Base-by-base conservation (phyloP, 1,284 basidiomycete species). In the Ceratobasidium sp. region DNA sequence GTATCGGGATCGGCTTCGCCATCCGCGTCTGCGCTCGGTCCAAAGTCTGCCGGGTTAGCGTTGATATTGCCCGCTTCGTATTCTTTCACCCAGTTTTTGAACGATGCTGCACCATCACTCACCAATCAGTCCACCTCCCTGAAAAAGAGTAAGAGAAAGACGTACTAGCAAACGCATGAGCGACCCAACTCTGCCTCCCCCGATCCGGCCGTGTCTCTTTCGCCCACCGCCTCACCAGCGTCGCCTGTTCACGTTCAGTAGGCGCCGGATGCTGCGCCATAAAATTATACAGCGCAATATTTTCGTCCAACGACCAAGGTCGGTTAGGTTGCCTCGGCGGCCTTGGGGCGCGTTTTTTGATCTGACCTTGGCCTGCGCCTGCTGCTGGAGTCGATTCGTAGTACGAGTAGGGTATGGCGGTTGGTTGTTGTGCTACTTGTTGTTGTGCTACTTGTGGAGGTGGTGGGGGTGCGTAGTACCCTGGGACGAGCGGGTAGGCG, bases 41-140 rank as follows among this genome's bases (percentile, higher is more conserved):
- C 35, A 64, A 64, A 64, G 26, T 64, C 61, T 3, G 61, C 61
- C 17, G 61, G 61, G 37, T 64, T 64, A 17, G 61, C 61, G 8
- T 37, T 64, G 10, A 39, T 42, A 42, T 64, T 64, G 64, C 64
- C 64, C 3, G 42, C 64, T 33, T 66, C 64, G 64, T 66, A 66
- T 33, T 66, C 64, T 42, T 71, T 71, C 8, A 71, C 68, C 68
- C 68, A 71, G 31, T 71, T 71, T 49, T 71, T 71, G 54, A 60
- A 71, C 37, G 53, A 71, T 15, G 68, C 68, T 60, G 54, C n/a
- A 6, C 3, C 13, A 45, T 17, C 3, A 13, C 6, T 60, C 26
- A 60, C 15, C 47, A 31, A 6, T 20, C 15, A 10, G n/a, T n/a
- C n/a, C n/a, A n/a, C n/a, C 8, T 17, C 28, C 35, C 20, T 13